Evolutionary conservation across 768 basidiomycete genomes (phyloP).

Genomic region (Strobilomyces echinocephalus): DNA sequence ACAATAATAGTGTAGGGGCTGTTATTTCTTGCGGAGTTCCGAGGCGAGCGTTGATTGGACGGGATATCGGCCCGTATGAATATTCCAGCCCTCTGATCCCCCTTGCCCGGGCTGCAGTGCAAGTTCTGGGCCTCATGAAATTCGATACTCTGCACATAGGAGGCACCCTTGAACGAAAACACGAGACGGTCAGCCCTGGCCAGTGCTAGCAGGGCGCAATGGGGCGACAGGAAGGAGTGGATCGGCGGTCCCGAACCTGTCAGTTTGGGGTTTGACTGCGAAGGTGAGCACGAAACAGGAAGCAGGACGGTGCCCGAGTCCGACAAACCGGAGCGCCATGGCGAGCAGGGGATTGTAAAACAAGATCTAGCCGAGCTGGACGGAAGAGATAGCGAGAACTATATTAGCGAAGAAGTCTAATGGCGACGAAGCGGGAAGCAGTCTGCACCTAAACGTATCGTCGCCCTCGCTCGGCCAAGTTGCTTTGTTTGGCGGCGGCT

Average conservation of each 20-base stretch:
- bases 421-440: background rate
- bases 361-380: background rate
- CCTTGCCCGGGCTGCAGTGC: no score
- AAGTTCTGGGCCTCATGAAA: no score
- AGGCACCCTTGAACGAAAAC: no score
- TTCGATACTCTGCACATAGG: no score
- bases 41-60: background rate
- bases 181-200: background rate
- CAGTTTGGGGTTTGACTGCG: background rate
- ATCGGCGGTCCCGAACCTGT: background rate
- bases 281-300: no score
- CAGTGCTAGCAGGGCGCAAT: background rate
- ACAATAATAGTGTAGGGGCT: background rate
- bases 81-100: no score
- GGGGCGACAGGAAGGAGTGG: background rate
- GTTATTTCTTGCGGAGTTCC: background rate
- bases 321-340: background rate
- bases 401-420: background rate
- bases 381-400: background rate
- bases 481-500: conserved; percentile 2
- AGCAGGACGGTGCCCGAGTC: background rate
- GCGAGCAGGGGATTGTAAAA: background rate
- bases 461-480: background rate
- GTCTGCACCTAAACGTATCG: background rate
- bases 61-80: conserved; percentile 1